Conservation (phyloP, 176 grass and related monocot genomes). For the Echinochloa phyllopogon region DNA sequence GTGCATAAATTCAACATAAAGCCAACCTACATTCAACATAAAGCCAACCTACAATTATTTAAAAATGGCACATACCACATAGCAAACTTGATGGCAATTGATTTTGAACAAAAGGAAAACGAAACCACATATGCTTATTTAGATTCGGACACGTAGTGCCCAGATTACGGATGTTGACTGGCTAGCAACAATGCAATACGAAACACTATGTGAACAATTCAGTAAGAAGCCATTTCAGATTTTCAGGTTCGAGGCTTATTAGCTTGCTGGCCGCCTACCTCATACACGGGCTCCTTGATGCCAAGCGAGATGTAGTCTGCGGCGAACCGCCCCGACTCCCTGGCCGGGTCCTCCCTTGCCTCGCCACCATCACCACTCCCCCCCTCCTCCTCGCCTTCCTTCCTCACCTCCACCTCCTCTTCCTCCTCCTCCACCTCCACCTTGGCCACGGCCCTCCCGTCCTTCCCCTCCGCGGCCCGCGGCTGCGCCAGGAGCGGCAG, state of each 20-base stretch:
- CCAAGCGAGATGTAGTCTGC: conserved; percentile 78
- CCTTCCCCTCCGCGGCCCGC: conserved; percentile 45
- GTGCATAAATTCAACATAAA: neutral
- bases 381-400: conserved; percentile 12
- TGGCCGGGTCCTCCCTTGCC: conserved; percentile 22
- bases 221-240: conserved; percentile 1
- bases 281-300: conserved; percentile 89
- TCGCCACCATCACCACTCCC: neutral
- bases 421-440: conserved; percentile 39
- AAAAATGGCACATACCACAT: neutral
- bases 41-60: conserved; percentile 11
- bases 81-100: neutral
- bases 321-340: conserved; percentile 40
- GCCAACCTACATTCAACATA: neutral
- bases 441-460: conserved; percentile 42
- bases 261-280: conserved; percentile 47
- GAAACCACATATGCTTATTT: neutral
- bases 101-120: conserved; percentile 10
- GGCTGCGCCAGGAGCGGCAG: conserved; percentile 17
- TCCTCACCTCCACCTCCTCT: neutral
- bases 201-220: neutral
- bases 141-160: neutral
- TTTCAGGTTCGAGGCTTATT: neutral
- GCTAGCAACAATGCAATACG: neutral
- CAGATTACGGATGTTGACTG: conserved; percentile 7